A percentile compares a stretch with the other conserved stretches of the same genome.
These are phyloP conservation scores for Bipolaris cookei DNA, from an alignment of 2,329 filamentous ascomycete genomes.

Conservation along the genomic window DNA sequence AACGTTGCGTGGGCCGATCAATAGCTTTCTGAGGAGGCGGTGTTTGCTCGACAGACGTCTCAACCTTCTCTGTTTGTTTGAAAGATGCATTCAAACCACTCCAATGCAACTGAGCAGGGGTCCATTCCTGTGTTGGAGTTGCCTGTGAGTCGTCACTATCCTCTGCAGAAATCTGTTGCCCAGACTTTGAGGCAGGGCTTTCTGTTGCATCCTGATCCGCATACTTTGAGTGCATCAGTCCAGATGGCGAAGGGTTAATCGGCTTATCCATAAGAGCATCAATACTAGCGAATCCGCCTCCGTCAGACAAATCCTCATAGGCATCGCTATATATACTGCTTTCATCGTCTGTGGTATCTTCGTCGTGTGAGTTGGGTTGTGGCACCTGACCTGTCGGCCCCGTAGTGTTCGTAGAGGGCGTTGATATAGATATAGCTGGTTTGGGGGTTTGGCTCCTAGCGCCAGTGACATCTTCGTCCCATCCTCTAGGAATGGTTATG, in stretches of 20 bases:
- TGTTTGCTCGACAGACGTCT: constrained; percentile 8
- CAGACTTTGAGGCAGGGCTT: constrained; percentile 18
- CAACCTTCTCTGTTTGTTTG: constrained; percentile 48
- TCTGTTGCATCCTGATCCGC: constrained; percentile 28
- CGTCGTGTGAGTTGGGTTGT: constrained; percentile 11
- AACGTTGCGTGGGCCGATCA: constrained; percentile 20
- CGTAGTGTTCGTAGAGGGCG: neutral
- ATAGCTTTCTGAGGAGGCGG: constrained; percentile 10
- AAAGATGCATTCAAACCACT: constrained; percentile 68
- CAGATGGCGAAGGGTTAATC: constrained; percentile 35
- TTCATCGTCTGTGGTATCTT: constrained; percentile 44
- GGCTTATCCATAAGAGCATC: constrained; percentile 73
- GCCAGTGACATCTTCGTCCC: constrained; percentile 40
- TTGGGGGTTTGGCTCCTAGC: neutral
- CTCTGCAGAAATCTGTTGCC: constrained; percentile 16
- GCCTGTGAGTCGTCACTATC: constrained; percentile 14
- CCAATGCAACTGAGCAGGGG: constrained; percentile 73
- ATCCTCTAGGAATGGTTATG: constrained; percentile 39
- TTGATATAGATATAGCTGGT: neutral
- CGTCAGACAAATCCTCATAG: constrained; percentile 72
- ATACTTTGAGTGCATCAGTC: constrained; percentile 34
- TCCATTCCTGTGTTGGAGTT: constrained; percentile 63
- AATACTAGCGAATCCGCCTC: constrained; percentile 72
- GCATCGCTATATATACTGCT: constrained; percentile 76
- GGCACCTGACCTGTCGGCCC: constrained; percentile 13